phyloP scores from a whole-genome alignment of 345 rosid genomes.

The Angophora floribunda region DNA sequence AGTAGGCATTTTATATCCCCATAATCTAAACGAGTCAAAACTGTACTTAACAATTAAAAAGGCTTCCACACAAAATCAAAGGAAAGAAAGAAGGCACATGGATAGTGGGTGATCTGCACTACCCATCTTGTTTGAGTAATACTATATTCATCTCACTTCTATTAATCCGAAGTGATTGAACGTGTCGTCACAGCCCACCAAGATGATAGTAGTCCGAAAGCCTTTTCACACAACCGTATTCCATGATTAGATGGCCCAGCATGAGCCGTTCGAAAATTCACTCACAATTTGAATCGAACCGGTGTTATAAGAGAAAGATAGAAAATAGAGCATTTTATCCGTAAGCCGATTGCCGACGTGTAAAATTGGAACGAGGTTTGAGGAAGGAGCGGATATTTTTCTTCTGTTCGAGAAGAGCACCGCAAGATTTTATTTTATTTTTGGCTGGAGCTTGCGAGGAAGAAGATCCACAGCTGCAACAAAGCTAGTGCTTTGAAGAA shows the following conservation, averaged over 20 bases:
- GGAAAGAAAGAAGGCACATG: neutral
- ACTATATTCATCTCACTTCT: too few species aligned
- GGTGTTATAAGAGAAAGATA: neutral
- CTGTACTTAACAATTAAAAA: neutral
- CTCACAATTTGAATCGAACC: neutral
- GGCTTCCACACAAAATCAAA: neutral
- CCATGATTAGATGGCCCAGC: neutral
- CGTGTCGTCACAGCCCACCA: rapidly evolving
- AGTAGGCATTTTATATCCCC: neutral
- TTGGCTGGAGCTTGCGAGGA: neutral
- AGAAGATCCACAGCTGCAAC: neutral
- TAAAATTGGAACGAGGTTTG: neutral
- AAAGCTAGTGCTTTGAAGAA: neutral
- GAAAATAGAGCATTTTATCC: neutral
- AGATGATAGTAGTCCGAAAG: neutral
- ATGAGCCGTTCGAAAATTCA: neutral
- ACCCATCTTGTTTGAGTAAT: neutral
- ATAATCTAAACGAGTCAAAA: neutral
- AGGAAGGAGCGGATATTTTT: neutral
- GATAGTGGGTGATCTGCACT: neutral
- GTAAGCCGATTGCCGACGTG: neutral
- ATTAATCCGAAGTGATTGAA: neutral
- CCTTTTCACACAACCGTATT: neutral
- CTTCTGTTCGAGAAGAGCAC: neutral
- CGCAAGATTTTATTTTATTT: neutral